A percentile compares a stretch with the other conserved stretches of the same genome.
These are phyloP conservation scores for Dalbergia cultrata DNA, from an alignment of 306 rosid genomes.

Conservation along the genomic window DNA sequence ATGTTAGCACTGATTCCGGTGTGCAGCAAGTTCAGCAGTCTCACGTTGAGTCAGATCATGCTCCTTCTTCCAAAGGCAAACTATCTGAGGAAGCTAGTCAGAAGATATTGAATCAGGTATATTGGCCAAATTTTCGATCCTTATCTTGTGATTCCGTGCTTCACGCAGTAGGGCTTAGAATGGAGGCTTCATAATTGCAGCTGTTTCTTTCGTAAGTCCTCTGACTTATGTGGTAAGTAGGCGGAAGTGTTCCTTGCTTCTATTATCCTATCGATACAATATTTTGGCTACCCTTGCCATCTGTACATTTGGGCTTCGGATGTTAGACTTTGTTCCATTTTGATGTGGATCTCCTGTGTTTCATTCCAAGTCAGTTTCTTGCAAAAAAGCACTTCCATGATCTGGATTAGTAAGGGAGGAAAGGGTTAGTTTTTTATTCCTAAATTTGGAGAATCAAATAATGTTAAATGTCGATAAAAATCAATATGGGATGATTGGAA, in stretches of 20 bases:
- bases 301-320: not conserved
- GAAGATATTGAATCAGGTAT: slow-evolving; percentile 90
- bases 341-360: not conserved
- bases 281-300: slow-evolving; percentile 11
- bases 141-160: not conserved
- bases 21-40: slow-evolving; percentile 55
- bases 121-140: slow-evolving; percentile 10
- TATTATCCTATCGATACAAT: not conserved
- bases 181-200: not conserved
- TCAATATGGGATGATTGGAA: not conserved
- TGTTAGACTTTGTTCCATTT: slow-evolving; percentile 12
- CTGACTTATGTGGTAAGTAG: not conserved
- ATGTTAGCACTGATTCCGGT: slow-evolving; percentile 47
- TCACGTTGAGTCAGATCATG: slow-evolving; percentile 61
- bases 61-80: slow-evolving; percentile 62
- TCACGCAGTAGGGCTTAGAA: not conserved
- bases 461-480: not conserved
- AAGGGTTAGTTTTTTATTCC: not conserved
- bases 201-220: not conserved
- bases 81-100: slow-evolving; percentile 72
- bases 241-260: slow-evolving; percentile 14
- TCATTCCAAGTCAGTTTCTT: not conserved
- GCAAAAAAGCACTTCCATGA: not conserved
- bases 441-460: not conserved
- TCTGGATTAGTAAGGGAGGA: not conserved